Evolutionary conservation across 768 basidiomycete species (phyloP).

Genomic region (Chalciporus chontae): DNA sequence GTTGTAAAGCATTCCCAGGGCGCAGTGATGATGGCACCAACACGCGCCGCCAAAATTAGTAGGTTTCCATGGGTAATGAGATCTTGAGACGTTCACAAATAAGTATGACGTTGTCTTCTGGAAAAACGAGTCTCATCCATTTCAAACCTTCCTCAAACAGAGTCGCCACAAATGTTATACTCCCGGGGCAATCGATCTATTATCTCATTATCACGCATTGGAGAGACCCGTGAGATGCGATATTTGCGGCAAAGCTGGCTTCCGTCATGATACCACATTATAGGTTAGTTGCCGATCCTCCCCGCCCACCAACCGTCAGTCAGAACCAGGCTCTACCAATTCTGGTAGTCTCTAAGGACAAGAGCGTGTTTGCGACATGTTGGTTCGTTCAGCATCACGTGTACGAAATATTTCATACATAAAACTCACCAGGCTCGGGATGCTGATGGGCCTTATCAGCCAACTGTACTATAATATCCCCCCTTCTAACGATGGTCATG

Average conservation of each 20-base stretch:
- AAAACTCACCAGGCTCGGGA: neutral
- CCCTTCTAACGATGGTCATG: conserved; percentile 8
- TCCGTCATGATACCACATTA: neutral
- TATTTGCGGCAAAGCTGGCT: neutral
- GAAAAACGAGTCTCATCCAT: neutral
- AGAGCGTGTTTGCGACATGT: neutral
- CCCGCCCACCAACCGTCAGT: neutral
- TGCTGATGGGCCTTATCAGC: neutral
- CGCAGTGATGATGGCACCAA: no score
- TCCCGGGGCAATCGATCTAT: neutral
- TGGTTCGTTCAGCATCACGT: conserved; percentile 13
- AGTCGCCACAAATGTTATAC: neutral
- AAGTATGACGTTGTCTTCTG: neutral
- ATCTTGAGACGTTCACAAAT: neutral
- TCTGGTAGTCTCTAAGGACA: neutral
- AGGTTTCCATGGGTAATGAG: neutral
- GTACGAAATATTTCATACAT: conserved; percentile 9
- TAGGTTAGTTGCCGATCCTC: neutral
- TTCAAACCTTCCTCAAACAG: neutral
- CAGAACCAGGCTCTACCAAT: neutral
- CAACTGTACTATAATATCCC: neutral
- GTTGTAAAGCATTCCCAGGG: no score
- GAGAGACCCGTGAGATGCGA: no score
- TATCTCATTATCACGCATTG: no score
- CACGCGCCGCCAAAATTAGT: neutral